Evolutionary conservation across 1,139 yeast species (phyloP).

Genomic region (Kazachstania sp.): DNA sequence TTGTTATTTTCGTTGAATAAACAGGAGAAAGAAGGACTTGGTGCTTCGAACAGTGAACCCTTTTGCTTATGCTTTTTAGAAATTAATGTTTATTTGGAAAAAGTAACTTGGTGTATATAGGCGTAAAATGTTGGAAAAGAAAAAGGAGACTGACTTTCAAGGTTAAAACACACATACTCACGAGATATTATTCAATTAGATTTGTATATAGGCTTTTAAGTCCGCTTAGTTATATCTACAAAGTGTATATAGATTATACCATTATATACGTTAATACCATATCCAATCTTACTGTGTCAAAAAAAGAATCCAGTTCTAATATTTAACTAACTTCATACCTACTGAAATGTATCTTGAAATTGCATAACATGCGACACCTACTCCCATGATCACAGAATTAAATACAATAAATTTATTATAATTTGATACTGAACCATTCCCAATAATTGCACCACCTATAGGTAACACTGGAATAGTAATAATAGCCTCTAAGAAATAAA

Average conservation of each 20-base stretch:
- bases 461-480: conserved; percentile 41
- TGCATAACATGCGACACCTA: conserved; percentile 22
- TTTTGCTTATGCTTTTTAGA: no score
- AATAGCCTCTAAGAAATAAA: conserved; percentile 39
- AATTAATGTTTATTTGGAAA: no score
- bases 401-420: conserved; percentile 29
- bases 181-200: no score
- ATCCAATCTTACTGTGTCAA: background rate
- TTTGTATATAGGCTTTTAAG: background rate
- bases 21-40: no score
- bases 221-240: background rate
- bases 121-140: no score
- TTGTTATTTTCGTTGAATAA: no score
- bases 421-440: conserved; percentile 27
- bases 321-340: conserved; percentile 27
- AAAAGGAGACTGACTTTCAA: no score
- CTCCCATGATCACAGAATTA: conserved; percentile 21
- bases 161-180: no score
- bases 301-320: conserved; percentile 6
- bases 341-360: conserved; percentile 34
- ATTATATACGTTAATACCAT: background rate
- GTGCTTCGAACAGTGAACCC: no score
- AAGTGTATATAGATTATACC: background rate
- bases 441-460: conserved; percentile 44
- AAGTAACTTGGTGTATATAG: no score